These are phyloP conservation scores for Rhodofomes roseus DNA, from an alignment of 1,284 basidiomycete genomes.

Conservation along the genomic window DNA sequence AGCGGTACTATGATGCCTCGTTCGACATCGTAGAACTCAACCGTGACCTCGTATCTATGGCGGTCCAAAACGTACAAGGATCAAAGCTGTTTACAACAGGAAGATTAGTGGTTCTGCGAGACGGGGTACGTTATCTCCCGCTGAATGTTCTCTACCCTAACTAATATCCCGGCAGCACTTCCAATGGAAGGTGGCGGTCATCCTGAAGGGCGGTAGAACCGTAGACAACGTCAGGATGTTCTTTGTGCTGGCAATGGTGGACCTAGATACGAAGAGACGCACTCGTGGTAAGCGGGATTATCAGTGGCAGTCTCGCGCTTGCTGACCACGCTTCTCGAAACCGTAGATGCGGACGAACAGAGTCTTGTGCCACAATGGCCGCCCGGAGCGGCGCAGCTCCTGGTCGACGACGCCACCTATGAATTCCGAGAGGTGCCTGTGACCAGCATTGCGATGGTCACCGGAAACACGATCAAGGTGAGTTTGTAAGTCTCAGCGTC, in stretches of 20 bases:
- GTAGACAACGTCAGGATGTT: slow-evolving; percentile 55
- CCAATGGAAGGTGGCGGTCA: slow-evolving; percentile 66
- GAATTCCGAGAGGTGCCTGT: slow-evolving; percentile 68
- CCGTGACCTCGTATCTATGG: slow-evolving; percentile 62
- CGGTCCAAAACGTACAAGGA: slow-evolving; percentile 60
- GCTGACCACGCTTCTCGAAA: too few species aligned
- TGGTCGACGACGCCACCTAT: slow-evolving; percentile 58
- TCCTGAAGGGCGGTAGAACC: slow-evolving; percentile 63
- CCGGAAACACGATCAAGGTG: slow-evolving; percentile 72
- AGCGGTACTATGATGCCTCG: slow-evolving; percentile 77
- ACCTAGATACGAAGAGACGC: slow-evolving; percentile 54
- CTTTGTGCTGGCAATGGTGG: slow-evolving; percentile 75
- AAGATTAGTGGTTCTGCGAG: slow-evolving; percentile 80
- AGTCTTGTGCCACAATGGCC: slow-evolving; percentile 78
- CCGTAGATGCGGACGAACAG: slow-evolving; percentile 56
- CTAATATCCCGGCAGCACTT: slow-evolving; percentile 62
- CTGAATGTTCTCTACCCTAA: not conserved
- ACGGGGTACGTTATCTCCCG: slow-evolving; percentile 55
- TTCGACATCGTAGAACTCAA: slow-evolving; percentile 67
- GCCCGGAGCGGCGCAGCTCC: slow-evolving; percentile 44
- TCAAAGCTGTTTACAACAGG: slow-evolving; percentile 70
- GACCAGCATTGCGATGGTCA: slow-evolving; percentile 78
- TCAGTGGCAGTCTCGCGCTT: too few species aligned
- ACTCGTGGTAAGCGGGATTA: slow-evolving; percentile 44
- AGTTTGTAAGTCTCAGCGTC: not conserved